Evolutionary conservation across 371 early-diverging fungal genomes (phyloP), one percentile per base, ranked within the genome.

Genomic region (Rhizopus delemar): DNA sequence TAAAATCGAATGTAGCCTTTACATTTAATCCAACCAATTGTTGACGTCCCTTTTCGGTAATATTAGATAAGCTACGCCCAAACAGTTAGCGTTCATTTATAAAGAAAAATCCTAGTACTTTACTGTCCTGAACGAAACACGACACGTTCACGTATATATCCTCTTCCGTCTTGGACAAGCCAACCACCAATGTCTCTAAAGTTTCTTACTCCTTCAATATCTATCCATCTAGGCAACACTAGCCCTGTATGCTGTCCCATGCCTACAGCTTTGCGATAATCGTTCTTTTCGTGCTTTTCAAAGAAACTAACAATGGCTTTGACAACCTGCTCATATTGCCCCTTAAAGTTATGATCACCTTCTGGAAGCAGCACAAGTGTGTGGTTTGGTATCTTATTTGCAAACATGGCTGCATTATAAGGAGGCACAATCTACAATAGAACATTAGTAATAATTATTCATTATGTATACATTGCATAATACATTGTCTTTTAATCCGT

Each of bases 131-230:
- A 68, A 34, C 68, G 66, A 54, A 78, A 82, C 4, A 80, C 65
- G 9, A 51, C 62, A 33, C 82, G 41, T 52, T 76, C 73, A 6
- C 80, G 71, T 43, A 82, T 69, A 67, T 79, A 77, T n/a, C 73
- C 78, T 28, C 45, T 62, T n/a, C 77, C 75, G 52, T 73, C 68
- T 12, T 69, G 66, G 15, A 73, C n/a, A 4, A 71, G 65, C 72
- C 75, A 82, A 1, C 82, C 85, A 52, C 87, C 87, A 22, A 84
- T 70, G 59, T 84, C 85, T 43, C 87, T 76, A 61, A 86, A 85
- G 59, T 86, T 86, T 32, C 66, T 70, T 2, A 85, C 85, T n/a
- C 87, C 87, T 41, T 84, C 81, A 3, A 86, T 74, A 58, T 81
- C 69, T 16, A 82, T 66, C 75, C 76, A 77, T 8, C 81, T 69